Percentiles rank a stretch among this genome's conserved stretches.
phyloP scores from a whole-genome alignment of 768 basidiomycete genomes.

The Podaxis sp. region DNA sequence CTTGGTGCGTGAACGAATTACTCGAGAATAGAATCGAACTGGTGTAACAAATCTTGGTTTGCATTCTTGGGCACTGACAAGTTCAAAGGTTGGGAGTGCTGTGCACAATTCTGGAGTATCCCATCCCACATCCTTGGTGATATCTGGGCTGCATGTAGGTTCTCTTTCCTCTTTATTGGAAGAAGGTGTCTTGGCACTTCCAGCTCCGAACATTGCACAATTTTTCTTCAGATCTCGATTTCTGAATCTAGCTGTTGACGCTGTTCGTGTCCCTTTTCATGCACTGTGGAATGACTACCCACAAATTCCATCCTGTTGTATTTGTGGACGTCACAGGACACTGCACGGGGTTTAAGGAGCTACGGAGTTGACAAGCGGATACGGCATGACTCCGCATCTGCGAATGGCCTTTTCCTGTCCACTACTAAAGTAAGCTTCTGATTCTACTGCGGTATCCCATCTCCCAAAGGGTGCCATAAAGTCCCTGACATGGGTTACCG shows the following conservation, averaged over 20 bases:
- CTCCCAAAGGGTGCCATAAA: background rate
- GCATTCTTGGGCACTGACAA: background rate
- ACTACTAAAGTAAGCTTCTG: background rate
- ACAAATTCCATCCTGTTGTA: background rate
- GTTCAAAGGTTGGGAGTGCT: background rate
- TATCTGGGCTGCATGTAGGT: background rate
- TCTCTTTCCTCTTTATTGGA: background rate
- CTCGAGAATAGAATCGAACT: slow-evolving; percentile 2
- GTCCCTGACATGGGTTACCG: background rate
- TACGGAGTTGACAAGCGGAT: background rate
- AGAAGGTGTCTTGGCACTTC: background rate
- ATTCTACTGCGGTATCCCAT: background rate
- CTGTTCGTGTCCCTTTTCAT: background rate
- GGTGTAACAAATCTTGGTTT: background rate
- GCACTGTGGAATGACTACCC: background rate
- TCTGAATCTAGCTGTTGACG: background rate
- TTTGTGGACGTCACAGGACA: slow-evolving; percentile 1
- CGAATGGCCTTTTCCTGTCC: background rate
- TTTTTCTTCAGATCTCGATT: background rate
- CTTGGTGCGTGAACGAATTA: background rate
- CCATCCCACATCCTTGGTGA: background rate
- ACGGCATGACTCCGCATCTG: slow-evolving; percentile 6
- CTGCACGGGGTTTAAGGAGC: background rate
- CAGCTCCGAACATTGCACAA: background rate
- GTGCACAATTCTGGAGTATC: background rate